These are phyloP conservation scores for Hymenoscyphus fraxineus DNA, from an alignment of 2,329 filamentous ascomycete genomes.

Conservation along the genomic window DNA sequence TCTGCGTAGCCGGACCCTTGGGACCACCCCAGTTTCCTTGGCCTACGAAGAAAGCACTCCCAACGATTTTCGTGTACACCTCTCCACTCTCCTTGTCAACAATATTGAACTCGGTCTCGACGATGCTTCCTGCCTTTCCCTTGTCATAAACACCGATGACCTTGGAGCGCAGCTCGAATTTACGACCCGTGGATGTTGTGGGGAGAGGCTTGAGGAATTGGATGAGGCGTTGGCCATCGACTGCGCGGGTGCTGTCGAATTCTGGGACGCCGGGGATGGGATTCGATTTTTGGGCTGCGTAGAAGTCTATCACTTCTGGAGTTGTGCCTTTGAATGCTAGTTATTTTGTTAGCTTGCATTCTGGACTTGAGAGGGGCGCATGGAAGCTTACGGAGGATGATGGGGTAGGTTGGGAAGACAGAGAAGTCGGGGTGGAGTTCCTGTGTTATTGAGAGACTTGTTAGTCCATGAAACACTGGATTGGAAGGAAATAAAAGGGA, in stretches of 20 bases:
- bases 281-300: conserved; percentile 49
- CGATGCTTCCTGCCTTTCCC: conserved; percentile 64
- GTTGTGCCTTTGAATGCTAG: conserved; percentile 63
- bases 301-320: conserved; percentile 68
- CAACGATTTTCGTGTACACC: conserved; percentile 56
- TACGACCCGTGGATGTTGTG: conserved; percentile 53
- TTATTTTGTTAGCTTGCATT: conserved; percentile 11
- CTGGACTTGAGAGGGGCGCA: neutral
- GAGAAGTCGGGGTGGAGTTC: conserved; percentile 84
- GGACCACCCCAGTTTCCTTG: conserved; percentile 81
- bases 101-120: conserved; percentile 63
- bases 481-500: conserved; percentile 29
- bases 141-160: conserved; percentile 71
- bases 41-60: conserved; percentile 63
- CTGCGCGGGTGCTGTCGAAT: conserved; percentile 57
- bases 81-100: conserved; percentile 60
- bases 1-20: conserved; percentile 77
- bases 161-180: conserved; percentile 61
- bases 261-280: conserved; percentile 63
- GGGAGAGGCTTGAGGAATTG: conserved; percentile 62
- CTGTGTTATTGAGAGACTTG: conserved; percentile 40
- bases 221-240: conserved; percentile 66
- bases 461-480: neutral
- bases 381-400: conserved; percentile 25
- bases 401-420: conserved; percentile 69